phyloP scores from a whole-genome alignment of 2,329 filamentous ascomycete species.

The Fusarium brevicatenulatum region DNA sequence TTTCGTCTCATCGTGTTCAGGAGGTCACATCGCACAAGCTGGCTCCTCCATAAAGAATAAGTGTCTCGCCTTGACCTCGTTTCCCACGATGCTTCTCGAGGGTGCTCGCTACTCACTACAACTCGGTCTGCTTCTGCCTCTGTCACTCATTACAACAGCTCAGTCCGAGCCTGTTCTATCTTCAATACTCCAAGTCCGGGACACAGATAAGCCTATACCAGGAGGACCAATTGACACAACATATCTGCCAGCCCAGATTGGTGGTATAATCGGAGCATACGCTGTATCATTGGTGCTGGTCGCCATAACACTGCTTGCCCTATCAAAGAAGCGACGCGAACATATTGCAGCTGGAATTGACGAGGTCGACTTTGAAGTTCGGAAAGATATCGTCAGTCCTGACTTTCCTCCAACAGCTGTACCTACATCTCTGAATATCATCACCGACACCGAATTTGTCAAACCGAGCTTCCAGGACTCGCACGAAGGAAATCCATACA shows the following conservation, averaged over 20 bases:
- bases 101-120: slow-evolving; percentile 42
- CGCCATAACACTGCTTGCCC: slow-evolving; percentile 70
- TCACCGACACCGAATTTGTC: slow-evolving; percentile 43
- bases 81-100: slow-evolving; percentile 54
- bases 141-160: slow-evolving; percentile 44
- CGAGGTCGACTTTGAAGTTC: slow-evolving; percentile 56
- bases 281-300: slow-evolving; percentile 79
- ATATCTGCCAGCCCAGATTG: slow-evolving; percentile 82
- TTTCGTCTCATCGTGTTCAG: slow-evolving; percentile 59
- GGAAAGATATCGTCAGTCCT: slow-evolving; percentile 37
- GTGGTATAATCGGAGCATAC: slow-evolving; percentile 86
- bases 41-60: slow-evolving; percentile 47
- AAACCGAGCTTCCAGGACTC: slow-evolving; percentile 61
- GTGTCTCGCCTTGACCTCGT: slow-evolving; percentile 39
- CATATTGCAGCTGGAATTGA: slow-evolving; percentile 64
- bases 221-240: slow-evolving; percentile 67
- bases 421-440: slow-evolving; percentile 25
- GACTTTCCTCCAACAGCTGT: slow-evolving; percentile 36
- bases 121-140: slow-evolving; percentile 45
- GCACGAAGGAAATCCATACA: slow-evolving; percentile 52
- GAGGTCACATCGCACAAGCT: slow-evolving; percentile 54
- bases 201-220: slow-evolving; percentile 69
- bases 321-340: slow-evolving; percentile 66
- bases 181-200: slow-evolving; percentile 37
- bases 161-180: slow-evolving; percentile 47